phyloP scores from a whole-genome alignment of 805 yeast species.

The Nakazawaea wyomingensis region DNA sequence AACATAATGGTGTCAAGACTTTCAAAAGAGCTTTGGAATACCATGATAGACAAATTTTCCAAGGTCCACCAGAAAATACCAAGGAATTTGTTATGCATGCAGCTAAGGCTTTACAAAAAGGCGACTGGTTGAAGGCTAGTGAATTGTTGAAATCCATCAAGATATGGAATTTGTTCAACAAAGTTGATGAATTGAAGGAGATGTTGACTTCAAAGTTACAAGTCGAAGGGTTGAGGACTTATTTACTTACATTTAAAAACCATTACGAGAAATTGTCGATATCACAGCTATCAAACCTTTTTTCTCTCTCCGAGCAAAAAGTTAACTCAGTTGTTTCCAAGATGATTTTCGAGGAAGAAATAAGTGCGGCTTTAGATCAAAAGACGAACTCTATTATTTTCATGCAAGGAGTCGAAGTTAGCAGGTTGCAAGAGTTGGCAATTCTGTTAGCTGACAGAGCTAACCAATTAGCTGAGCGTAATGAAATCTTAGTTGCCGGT shows the following conservation, averaged over 20 bases:
- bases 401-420: conserved; percentile 70
- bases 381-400: conserved; percentile 59
- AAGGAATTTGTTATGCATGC: conserved; percentile 92
- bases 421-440: conserved; percentile 85
- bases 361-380: conserved; percentile 71
- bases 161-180: conserved; percentile 80
- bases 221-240: conserved; percentile 89
- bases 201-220: conserved; percentile 78
- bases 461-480: conserved; percentile 71
- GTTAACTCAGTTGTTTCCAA: conserved; percentile 63
- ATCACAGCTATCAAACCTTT: conserved; percentile 55
- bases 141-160: conserved; percentile 69
- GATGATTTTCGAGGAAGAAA: conserved; percentile 74
- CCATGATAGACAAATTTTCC: conserved; percentile 90
- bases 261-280: conserved; percentile 73
- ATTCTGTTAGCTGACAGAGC: conserved; percentile 79
- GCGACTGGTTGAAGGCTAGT: conserved; percentile 82
- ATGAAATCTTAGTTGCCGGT: conserved; percentile 76
- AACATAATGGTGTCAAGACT: conserved; percentile 53
- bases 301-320: conserved; percentile 52
- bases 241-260: conserved; percentile 75
- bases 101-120: conserved; percentile 79
- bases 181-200: conserved; percentile 58
- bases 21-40: conserved; percentile 88
- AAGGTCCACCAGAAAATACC: conserved; percentile 96